phyloP scores from a whole-genome alignment of 148 eudicot genomes.

The Fagopyrum tataricum region DNA sequence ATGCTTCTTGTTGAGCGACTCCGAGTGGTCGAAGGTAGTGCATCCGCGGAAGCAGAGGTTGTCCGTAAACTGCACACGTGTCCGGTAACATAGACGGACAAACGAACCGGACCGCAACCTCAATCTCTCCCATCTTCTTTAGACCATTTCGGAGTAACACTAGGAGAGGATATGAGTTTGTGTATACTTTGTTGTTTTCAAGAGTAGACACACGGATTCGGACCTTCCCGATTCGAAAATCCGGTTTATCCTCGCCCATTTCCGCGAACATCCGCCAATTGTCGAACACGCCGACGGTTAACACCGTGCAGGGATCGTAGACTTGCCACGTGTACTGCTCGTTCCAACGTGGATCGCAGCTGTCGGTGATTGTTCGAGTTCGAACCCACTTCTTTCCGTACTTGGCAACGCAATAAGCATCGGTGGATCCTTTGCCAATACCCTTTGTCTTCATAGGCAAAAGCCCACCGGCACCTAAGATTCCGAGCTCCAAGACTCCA shows the following conservation, averaged over 20 bases:
- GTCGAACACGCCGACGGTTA: slow-evolving; percentile 86
- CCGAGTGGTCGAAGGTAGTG: slow-evolving; percentile 93
- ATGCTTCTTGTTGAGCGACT: slow-evolving; percentile 86
- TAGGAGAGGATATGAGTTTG: slow-evolving; percentile 73
- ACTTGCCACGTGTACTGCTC: slow-evolving; percentile 99
- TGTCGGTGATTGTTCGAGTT: slow-evolving; percentile 68
- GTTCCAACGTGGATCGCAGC: slow-evolving; percentile 91
- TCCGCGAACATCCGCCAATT: slow-evolving; percentile 77
- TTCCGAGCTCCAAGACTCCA: slow-evolving; percentile 81
- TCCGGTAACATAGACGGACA: slow-evolving; percentile 85
- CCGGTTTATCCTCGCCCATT: slow-evolving; percentile 53
- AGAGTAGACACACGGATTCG: slow-evolving; percentile 83
- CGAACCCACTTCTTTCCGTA: slow-evolving; percentile 98
- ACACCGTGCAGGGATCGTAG: slow-evolving; percentile 89
- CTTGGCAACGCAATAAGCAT: slow-evolving; percentile 93
- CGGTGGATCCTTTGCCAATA: slow-evolving; percentile 81
- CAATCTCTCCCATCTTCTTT: slow-evolving; percentile 94
- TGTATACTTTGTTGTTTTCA: slow-evolving; percentile 83
- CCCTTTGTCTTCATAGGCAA: slow-evolving; percentile 81
- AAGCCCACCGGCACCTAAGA: slow-evolving; percentile 80
- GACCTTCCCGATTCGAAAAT: slow-evolving; percentile 69
- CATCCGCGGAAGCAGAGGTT: slow-evolving; percentile 79
- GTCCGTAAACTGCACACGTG: slow-evolving; percentile 71
- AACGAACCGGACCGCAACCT: slow-evolving; percentile 73
- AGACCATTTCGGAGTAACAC: slow-evolving; percentile 53